Base-by-base conservation (phyloP, 2,329 filamentous ascomycete genomes). In the Hirsutella minnesotensis region DNA sequence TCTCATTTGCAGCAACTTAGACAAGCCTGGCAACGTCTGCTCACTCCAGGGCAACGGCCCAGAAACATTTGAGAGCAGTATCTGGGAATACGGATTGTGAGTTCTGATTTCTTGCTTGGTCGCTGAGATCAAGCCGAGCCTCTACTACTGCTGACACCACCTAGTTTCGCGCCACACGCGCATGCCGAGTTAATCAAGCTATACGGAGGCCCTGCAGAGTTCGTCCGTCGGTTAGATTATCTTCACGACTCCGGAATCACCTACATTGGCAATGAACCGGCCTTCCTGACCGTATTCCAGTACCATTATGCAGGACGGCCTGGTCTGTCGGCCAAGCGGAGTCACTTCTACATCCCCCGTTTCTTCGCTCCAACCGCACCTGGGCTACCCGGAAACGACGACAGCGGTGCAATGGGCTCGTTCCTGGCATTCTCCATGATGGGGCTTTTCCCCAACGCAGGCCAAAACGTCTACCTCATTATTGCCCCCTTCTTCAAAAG, bases 21-120 rank as follows among this genome's bases (percentile, higher is more conserved):
- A 82, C 41, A 65, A 66, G 10, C 16, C n/a, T 15, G 66, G 63
- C 7, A 78, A 72, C 2, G 65, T 69, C 37, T 86, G 82, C 58
- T 74, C 69, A 3, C 70, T 81, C 1, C 66, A 82, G 35, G 68
- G 75, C 46, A 73, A 67, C 2, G 79, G 74, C 0, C 69, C 73
- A 7, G 83, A 87, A 58, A 86, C 82, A 0, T 87, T 83, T 50
- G 83, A 88, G 56, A 79, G 75, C 36, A 80, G 75, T 46, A 66
- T 75, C 1, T 88, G 83, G 83, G 74, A 86, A 43, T 87, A 87
- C 54, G 76, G 75, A 15, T 87, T 85, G 70, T 76, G 53, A 49
- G 70, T 63, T 13, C 9, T 36, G 8, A 4, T 7, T 9, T n/a
- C 2, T 19, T 35, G 5, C 18, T 9, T n/a, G 18, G 9, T 4